These are phyloP conservation scores for Pichia sp. DNA, from an alignment of 1,139 yeast species.

Conservation along the genomic window DNA sequence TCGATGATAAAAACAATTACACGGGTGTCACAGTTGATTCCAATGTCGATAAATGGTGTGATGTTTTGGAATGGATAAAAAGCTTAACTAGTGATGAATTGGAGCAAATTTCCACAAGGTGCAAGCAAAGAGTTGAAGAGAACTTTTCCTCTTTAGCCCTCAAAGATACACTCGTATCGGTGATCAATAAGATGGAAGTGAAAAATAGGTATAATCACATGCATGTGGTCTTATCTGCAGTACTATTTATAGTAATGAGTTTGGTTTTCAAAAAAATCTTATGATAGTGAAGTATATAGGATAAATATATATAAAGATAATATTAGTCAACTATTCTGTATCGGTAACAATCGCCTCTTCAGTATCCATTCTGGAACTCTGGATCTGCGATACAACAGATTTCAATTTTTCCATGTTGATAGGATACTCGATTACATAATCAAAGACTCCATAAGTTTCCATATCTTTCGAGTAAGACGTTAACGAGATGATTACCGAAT, in stretches of 20 bases:
- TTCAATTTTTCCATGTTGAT: conserved; percentile 38
- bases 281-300: too few relatives aligned
- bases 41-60: conserved; percentile 54
- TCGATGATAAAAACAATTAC: conserved; percentile 31
- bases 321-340: conserved; percentile 6
- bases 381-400: conserved; percentile 13
- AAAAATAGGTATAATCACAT: neutral
- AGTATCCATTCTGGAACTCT: conserved; percentile 9
- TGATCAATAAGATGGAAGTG: conserved; percentile 9
- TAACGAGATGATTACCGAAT: conserved; percentile 71
- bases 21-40: conserved; percentile 74
- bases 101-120: conserved; percentile 14
- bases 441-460: conserved; percentile 46
- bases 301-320: too few relatives aligned
- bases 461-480: conserved; percentile 74
- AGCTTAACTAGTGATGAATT: conserved; percentile 26
- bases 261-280: too few relatives aligned
- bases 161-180: conserved; percentile 11
- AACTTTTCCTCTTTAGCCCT: conserved; percentile 22
- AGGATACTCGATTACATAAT: conserved; percentile 72
- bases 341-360: conserved; percentile 26
- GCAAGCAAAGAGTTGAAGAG: conserved; percentile 14
- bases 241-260: too few relatives aligned
- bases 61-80: conserved; percentile 39
- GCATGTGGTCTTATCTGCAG: too few relatives aligned